phyloP scores from a whole-genome alignment of 177 flowering plant genomes.

The Vitis hybrid region DNA sequence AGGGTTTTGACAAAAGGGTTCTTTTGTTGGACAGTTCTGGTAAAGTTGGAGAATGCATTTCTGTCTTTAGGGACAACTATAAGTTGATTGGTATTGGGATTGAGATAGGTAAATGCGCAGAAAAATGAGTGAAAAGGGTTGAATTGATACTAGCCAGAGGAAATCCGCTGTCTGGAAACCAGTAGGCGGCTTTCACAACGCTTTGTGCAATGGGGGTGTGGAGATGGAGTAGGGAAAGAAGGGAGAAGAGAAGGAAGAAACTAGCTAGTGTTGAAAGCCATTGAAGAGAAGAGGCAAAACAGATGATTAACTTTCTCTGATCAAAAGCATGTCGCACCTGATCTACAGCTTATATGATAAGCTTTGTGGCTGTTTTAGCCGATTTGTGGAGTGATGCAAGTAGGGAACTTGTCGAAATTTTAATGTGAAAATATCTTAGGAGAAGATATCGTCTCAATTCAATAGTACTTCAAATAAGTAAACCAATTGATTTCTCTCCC shows the following conservation, averaged over 20 bases:
- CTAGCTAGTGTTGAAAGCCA: neutral
- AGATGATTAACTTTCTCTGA: neutral
- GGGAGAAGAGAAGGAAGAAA: neutral
- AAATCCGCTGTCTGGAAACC: slow-evolving; percentile 10
- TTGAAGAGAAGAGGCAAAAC: neutral
- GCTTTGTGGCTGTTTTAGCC: no score
- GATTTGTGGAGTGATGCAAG: no score
- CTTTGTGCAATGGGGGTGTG: slow-evolving; percentile 7
- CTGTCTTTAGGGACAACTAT: neutral
- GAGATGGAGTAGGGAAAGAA: neutral
- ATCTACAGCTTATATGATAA: no score
- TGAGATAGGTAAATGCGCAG: slow-evolving; percentile 22
- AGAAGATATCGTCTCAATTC: no score
- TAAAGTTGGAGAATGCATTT: slow-evolving; percentile 20
- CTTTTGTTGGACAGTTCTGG: slow-evolving; percentile 15
- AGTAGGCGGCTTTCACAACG: slow-evolving; percentile 8
- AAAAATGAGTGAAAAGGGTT: slow-evolving; percentile 28
- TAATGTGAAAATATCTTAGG: no score
- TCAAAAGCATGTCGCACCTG: no score
- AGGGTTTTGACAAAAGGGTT: slow-evolving; percentile 23
- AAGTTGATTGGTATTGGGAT: slow-evolving; percentile 19
- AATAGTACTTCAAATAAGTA: no score
- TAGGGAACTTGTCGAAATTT: no score
- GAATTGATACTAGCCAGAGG: slow-evolving; percentile 21
- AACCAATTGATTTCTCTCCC: no score